These are phyloP conservation scores for Magnolia sinica DNA, from an alignment of 164 flowering plant species.

Conservation along the genomic window DNA sequence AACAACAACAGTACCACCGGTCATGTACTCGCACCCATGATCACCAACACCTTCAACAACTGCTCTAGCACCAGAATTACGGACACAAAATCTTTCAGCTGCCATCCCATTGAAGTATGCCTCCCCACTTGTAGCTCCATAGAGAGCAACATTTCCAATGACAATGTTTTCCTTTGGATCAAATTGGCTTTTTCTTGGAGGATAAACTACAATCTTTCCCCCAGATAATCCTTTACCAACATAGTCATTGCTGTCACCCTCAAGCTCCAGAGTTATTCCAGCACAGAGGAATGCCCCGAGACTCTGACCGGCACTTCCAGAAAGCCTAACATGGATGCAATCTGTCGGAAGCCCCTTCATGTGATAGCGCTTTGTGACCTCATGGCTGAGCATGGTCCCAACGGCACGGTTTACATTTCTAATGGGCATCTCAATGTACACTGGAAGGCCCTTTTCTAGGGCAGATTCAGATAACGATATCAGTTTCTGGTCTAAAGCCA, in stretches of 20 bases:
- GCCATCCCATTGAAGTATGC: slow-evolving; percentile 99
- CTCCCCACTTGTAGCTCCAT: slow-evolving; percentile 94
- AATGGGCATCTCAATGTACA: slow-evolving; percentile 77
- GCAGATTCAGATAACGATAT: slow-evolving; percentile 64
- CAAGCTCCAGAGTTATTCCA: slow-evolving; percentile 90
- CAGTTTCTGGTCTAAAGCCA: slow-evolving; percentile 82
- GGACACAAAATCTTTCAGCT: slow-evolving; percentile 98
- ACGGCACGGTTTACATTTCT: slow-evolving; percentile 89
- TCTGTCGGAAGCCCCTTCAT: slow-evolving; percentile 80
- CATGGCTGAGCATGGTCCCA: slow-evolving; percentile 99
- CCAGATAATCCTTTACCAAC: slow-evolving; percentile 99
- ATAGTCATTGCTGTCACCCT: slow-evolving; percentile 99
- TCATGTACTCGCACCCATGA: slow-evolving; percentile 99
- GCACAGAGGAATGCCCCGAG: slow-evolving; percentile 96
- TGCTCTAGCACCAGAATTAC: slow-evolving; percentile 94
- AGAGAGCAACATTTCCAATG: slow-evolving; percentile 97
- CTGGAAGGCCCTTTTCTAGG: slow-evolving; percentile 72
- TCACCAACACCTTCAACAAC: slow-evolving; percentile 99
- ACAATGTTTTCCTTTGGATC: slow-evolving; percentile 98
- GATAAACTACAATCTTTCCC: slow-evolving; percentile 94
- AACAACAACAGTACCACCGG: slow-evolving; percentile 95
- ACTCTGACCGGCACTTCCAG: slow-evolving; percentile 99
- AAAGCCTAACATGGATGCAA: slow-evolving; percentile 80
- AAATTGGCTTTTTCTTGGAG: slow-evolving; percentile 76
- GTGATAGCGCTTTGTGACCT: slow-evolving; percentile 83